These are phyloP conservation scores for Benincasa hispida DNA, from an alignment of 306 rosid species.

Conservation along the genomic window DNA sequence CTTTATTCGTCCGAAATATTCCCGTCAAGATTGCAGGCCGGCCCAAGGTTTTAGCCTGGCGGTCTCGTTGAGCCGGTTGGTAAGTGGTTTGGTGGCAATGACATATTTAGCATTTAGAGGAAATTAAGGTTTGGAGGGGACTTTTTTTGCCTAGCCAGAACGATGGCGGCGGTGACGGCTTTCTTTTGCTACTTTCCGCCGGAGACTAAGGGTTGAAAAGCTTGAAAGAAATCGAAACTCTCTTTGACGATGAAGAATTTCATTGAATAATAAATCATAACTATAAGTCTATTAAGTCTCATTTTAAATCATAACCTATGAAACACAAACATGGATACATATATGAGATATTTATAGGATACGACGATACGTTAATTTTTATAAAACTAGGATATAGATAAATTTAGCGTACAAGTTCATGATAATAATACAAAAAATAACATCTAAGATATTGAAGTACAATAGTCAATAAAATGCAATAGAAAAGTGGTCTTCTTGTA, in stretches of 20 bases:
- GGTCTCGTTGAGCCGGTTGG: slow-evolving; percentile 1
- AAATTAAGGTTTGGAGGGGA: slow-evolving; percentile 47
- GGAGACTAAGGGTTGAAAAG: slow-evolving; percentile 40
- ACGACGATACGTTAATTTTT: too few relatives aligned
- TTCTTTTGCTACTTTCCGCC: slow-evolving; percentile 35
- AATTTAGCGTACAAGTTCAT: too few relatives aligned
- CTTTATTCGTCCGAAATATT: slow-evolving; percentile 70
- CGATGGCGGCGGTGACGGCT: slow-evolving; percentile 37
- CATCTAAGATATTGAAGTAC: too few relatives aligned
- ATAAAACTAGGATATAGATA: too few relatives aligned
- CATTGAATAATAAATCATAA: too few relatives aligned
- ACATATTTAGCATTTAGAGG: slow-evolving; percentile 14
- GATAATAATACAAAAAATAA: too few relatives aligned
- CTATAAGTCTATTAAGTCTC: too few relatives aligned
- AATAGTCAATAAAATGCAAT: too few relatives aligned
- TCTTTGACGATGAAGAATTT: slow-evolving; percentile 20
- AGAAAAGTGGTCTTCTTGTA: too few relatives aligned
- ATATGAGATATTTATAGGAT: too few relatives aligned
- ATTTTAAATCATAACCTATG: too few relatives aligned
- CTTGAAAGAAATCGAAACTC: slow-evolving; percentile 28
- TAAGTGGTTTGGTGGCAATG: not conserved
- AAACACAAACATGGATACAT: too few relatives aligned
- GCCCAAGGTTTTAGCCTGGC: slow-evolving; percentile 76
- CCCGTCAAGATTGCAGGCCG: slow-evolving; percentile 45
- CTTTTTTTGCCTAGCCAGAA: slow-evolving; percentile 42